Percentiles rank a stretch among this genome's conserved stretches.
phyloP scores from a whole-genome alignment of 768 basidiomycete species.

The Butyriboletus loyo region DNA sequence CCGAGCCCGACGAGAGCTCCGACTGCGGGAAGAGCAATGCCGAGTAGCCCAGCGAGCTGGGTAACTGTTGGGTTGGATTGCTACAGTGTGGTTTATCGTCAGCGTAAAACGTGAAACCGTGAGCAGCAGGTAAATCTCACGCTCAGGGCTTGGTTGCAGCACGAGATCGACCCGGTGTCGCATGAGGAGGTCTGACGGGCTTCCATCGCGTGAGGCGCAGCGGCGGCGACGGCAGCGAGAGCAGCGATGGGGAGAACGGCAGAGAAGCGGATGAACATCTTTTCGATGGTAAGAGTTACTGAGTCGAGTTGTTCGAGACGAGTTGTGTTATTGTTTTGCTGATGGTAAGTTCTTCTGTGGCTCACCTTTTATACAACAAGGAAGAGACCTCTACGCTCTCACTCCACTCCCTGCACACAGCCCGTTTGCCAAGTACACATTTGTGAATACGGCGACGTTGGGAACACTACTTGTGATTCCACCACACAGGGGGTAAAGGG shows the following conservation, averaged over 20 bases:
- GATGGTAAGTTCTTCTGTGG: background rate
- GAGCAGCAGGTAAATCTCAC: background rate
- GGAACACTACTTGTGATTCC: no score
- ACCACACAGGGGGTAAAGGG: no score
- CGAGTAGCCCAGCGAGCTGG: background rate
- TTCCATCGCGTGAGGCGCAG: constrained; percentile 4
- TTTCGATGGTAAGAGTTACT: background rate
- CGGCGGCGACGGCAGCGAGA: constrained; percentile 3
- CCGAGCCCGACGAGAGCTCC: background rate
- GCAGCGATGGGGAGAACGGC: constrained; percentile 8
- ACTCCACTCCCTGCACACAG: background rate
- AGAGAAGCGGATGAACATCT: constrained; percentile 8
- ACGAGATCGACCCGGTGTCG: constrained; percentile 7
- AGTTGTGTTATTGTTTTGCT: background rate
- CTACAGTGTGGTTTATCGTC: background rate
- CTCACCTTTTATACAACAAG: constrained; percentile 8
- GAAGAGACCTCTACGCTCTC: no score
- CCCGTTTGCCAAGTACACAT: background rate
- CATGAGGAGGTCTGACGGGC: constrained; percentile 3
- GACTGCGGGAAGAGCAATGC: background rate
- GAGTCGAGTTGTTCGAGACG: background rate
- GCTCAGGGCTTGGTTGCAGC: background rate
- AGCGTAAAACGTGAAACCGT: background rate
- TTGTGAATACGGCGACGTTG: no score
- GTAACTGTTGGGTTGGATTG: background rate